Conservation (phyloP, 352 stramenopile genomes). For the Aphanomyces stellatus region DNA sequence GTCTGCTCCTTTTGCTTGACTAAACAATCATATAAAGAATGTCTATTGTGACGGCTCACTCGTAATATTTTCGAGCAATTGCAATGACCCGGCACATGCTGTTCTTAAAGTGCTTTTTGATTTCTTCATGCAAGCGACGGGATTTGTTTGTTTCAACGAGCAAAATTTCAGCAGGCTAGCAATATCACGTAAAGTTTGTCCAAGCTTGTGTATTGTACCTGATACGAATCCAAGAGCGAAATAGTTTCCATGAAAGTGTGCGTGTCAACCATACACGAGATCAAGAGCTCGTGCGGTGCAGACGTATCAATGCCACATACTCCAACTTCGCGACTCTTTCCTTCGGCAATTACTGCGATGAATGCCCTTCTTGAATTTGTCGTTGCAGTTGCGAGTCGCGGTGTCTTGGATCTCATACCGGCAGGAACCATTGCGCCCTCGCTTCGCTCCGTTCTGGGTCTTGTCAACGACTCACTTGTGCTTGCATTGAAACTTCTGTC, state of each 20-base stretch:
- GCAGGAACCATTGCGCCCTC: no score
- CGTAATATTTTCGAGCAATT: conserved; percentile 18
- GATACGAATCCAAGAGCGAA: conserved; percentile 7
- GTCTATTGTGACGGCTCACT: neutral
- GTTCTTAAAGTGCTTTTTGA: conserved; percentile 15
- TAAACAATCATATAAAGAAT: conserved; percentile 19
- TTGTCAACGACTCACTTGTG: no score
- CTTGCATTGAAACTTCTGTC: no score
- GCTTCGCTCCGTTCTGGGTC: no score
- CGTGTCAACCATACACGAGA: conserved; percentile 16
- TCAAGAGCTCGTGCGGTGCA: conserved; percentile 9
- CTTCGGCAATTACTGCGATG: conserved; percentile 12
- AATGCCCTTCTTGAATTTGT: neutral
- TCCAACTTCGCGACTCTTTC: conserved; percentile 8
- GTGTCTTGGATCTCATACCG: neutral
- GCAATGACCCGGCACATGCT: conserved; percentile 9
- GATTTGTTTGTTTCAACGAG: conserved; percentile 7
- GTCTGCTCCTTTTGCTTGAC: conserved; percentile 75
- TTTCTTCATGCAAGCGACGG: conserved; percentile 5
- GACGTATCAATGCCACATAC: conserved; percentile 5
- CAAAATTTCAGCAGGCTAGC: conserved; percentile 13
- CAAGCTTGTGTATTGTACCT: neutral
- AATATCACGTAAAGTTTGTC: neutral
- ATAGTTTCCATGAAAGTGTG: conserved; percentile 18
- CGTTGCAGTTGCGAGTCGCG: neutral